Percentiles rank a stretch among this genome's conserved stretches.
These are phyloP conservation scores for Metarhizium brunneum DNA, from an alignment of 2,329 filamentous ascomycete species.

Conservation along the genomic window DNA sequence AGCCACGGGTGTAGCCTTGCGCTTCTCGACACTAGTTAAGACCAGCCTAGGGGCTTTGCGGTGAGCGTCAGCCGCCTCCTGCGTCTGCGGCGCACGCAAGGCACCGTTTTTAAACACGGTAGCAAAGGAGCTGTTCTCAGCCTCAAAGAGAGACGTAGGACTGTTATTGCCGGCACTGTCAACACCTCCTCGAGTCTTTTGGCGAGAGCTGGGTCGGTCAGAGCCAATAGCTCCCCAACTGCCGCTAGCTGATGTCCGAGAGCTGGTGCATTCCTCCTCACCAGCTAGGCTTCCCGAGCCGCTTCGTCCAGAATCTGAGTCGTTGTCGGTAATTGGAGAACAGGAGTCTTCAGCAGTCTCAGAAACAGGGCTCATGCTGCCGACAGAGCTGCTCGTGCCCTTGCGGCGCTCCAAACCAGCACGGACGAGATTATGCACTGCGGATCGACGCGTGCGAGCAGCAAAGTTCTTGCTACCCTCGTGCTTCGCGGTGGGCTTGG, in stretches of 20 bases:
- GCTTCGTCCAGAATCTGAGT: constrained; percentile 62
- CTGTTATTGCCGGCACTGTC: constrained; percentile 53
- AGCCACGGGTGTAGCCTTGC: constrained; percentile 42
- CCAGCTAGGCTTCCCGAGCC: constrained; percentile 74
- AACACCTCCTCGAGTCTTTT: constrained; percentile 53
- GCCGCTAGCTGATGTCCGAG: constrained; percentile 66
- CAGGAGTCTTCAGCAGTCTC: constrained; percentile 63
- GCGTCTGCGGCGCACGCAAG: constrained; percentile 40
- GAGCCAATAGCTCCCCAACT: constrained; percentile 75
- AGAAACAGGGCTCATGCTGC: constrained; percentile 82
- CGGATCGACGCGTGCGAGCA: constrained; percentile 81
- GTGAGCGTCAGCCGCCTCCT: constrained; percentile 49
- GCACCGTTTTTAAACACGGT: constrained; percentile 54
- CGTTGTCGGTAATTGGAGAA: constrained; percentile 63
- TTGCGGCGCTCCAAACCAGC: constrained; percentile 82
- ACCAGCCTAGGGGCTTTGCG: constrained; percentile 82
- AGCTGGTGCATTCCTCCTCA: constrained; percentile 60
- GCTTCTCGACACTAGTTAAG: constrained; percentile 82
- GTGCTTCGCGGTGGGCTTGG: constrained; percentile 83
- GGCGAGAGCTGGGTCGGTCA: constrained; percentile 64
- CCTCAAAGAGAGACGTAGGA: constrained; percentile 34
- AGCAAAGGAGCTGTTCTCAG: constrained; percentile 53
- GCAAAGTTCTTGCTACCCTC: constrained; percentile 98
- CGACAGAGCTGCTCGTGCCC: constrained; percentile 59
- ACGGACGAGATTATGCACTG: constrained; percentile 83